Evolutionary conservation across 345 rosid species (phyloP).

Genomic region (Salix dunnii): DNA sequence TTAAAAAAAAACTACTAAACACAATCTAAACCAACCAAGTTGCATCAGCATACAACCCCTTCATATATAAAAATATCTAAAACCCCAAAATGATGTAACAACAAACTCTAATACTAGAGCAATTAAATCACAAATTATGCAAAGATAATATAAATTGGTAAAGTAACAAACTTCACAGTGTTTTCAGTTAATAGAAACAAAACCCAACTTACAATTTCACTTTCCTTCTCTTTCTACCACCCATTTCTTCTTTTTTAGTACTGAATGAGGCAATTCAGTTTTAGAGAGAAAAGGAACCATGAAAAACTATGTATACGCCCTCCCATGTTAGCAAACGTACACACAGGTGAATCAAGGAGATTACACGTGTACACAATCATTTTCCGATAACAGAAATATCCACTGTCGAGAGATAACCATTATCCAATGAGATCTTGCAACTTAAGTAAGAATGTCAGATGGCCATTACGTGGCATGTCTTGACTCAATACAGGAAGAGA

Average conservation of each 20-base stretch:
- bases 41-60: neutral
- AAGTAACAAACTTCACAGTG: neutral
- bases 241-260: conserved; percentile 22
- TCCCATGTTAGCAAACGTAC: neutral
- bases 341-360: neutral
- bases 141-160: neutral
- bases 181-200: neutral
- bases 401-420: neutral
- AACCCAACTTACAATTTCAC: conserved; percentile 38
- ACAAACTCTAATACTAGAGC: conserved; percentile 11
- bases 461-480: neutral
- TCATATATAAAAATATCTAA: neutral
- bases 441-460: neutral
- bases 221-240: conserved; percentile 40
- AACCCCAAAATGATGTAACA: conserved; percentile 12
- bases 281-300: neutral
- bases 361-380: neutral
- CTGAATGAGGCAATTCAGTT: neutral
- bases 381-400: neutral
- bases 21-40: neutral
- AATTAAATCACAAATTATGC: neutral
- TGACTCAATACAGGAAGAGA: no score
- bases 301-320: no score
- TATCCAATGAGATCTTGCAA: neutral
- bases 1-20: conserved; percentile 1